Evolutionary conservation across 2,329 filamentous ascomycete species (phyloP).

Genomic region (Fusarium sp.): DNA sequence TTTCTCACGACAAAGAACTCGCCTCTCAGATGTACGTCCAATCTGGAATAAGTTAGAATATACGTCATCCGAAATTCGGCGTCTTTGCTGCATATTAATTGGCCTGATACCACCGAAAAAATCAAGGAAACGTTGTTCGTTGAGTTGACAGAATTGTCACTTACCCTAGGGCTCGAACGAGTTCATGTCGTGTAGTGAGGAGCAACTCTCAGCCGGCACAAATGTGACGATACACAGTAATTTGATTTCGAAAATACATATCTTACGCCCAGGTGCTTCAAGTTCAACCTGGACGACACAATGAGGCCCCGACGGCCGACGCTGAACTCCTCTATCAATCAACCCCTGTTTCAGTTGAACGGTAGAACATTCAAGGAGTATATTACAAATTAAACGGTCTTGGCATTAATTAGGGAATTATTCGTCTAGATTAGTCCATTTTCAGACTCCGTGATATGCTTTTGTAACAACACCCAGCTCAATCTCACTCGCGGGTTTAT

Average conservation of each 20-base stretch:
- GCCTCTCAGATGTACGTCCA: too few species aligned
- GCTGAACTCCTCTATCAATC: not conserved
- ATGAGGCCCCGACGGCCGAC: not conserved
- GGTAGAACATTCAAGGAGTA: not conserved
- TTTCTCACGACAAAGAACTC: too few species aligned
- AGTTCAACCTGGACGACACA: not conserved
- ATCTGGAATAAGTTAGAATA: too few species aligned
- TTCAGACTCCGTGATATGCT: slow-evolving; percentile 40
- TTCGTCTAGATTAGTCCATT: not conserved
- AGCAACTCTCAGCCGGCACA: not conserved
- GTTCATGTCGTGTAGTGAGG: not conserved
- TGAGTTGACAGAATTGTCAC: not conserved
- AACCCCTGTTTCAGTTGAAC: not conserved
- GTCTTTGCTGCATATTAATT: too few species aligned
- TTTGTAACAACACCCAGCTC: slow-evolving; percentile 44
- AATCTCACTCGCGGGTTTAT: slow-evolving; percentile 25
- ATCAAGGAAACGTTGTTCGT: not conserved
- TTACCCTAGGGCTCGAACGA: not conserved
- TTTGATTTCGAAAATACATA: not conserved
- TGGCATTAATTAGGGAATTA: not conserved
- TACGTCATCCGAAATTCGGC: too few species aligned
- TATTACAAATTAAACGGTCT: not conserved
- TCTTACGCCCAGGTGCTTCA: too few species aligned
- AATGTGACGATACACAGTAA: not conserved
- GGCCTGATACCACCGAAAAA: not conserved